Evolutionary conservation across 495 filamentous ascomycete species (phyloP), one percentile per base, ranked within the genome.

Genomic region (Corynascus novoguineensis): DNA sequence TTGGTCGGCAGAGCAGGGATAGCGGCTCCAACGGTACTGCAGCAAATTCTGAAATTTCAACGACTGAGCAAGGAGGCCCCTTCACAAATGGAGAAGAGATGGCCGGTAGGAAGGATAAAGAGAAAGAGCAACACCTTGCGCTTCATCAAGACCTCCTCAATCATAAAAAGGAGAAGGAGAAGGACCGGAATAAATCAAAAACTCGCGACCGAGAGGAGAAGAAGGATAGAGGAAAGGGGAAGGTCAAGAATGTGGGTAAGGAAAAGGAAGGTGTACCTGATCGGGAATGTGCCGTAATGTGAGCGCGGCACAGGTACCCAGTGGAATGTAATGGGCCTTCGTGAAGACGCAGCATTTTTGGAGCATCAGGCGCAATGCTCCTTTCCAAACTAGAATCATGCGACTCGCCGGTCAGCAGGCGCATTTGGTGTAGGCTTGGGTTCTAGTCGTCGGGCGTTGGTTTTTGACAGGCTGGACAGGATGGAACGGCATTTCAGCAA

Each of bases 211-310:
- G 28, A 60, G 74, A 71, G 55, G 67, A 66, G 11, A 53, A 55
- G 17, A 62, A 63, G 31, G 61, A 58, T 3, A 78, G 75, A 44
- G 59, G 50, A 14, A 75, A 72, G 59, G 62, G 63, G 17, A 76
- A 72, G 49, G 60, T 21, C 15, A 68, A 66, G 35, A 64, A 63
- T 2, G n/a, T 48, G 22, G 37, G 38, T 28, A 75, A 72, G 51
- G 64, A 65, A 12, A 75, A 72, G 48, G 63, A 64, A 6, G 27
- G 25, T 22, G 63, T 70, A 12, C 81, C 83, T 8, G 89, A 95
- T 51, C 75, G 88, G 46, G 88, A 92, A 66, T 95, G 89, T 72
- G 60, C 72, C 28, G 68, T 74, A 8, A 74, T 74, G 71, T 74
- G 54, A 69, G 57, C 21, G 27, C 9, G 37, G 6, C n/a, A 19